Conservation (phyloP, 192 early-diverging fungal genomes). For the Endogone sp. region DNA sequence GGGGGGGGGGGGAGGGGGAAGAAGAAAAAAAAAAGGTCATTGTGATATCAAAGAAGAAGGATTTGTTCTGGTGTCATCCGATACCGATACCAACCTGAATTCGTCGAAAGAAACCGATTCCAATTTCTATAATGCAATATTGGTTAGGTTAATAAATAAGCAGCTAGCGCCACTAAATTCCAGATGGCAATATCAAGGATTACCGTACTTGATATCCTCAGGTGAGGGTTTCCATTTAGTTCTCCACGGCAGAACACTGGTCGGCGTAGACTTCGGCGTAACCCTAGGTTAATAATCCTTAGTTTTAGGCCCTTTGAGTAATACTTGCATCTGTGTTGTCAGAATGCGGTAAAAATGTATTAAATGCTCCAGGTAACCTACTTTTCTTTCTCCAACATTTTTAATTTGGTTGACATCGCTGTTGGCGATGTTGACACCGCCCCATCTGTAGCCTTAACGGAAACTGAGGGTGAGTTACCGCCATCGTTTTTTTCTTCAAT, state of each 20-base stretch:
- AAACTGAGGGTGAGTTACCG: not conserved
- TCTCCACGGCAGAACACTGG: slow-evolving; percentile 35
- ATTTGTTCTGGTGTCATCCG: too few relatives aligned
- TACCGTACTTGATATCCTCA: slow-evolving; percentile 32
- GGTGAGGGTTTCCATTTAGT: slow-evolving; percentile 32
- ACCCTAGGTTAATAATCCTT: too few relatives aligned
- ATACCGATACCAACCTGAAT: slow-evolving; percentile 45
- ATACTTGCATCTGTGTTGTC: too few relatives aligned
- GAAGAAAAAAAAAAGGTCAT: too few relatives aligned
- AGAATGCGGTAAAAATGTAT: too few relatives aligned
- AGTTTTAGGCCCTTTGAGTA: too few relatives aligned
- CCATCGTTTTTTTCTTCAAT: not conserved
- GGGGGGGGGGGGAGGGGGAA: too few relatives aligned
- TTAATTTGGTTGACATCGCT: not conserved
- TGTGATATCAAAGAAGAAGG: too few relatives aligned
- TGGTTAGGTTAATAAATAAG: not conserved
- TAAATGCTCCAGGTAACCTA: too few relatives aligned
- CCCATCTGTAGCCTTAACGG: not conserved
- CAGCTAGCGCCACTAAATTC: not conserved
- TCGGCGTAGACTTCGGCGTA: slow-evolving; percentile 1
- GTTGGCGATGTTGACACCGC: not conserved
- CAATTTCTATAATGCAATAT: slow-evolving; percentile 43
- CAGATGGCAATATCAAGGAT: too few relatives aligned
- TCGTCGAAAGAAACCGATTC: slow-evolving; percentile 58
- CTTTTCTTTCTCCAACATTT: slow-evolving; percentile 9